Percentiles rank a stretch among this genome's conserved stretches.
These are phyloP conservation scores for Trypanosoma scelopori DNA, from an alignment of 208 protist species.

Conservation along the genomic window DNA sequence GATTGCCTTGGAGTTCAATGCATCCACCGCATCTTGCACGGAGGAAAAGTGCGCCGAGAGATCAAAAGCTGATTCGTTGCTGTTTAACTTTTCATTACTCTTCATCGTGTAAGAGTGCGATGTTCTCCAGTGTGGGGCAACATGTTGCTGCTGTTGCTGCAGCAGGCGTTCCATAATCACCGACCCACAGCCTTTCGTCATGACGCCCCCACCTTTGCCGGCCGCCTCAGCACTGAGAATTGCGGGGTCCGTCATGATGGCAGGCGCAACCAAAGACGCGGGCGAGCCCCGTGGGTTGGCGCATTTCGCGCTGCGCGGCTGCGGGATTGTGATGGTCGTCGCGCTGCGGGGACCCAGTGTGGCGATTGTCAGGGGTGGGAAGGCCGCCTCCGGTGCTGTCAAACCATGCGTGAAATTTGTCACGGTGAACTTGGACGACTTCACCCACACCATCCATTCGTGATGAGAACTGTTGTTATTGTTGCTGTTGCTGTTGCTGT, in stretches of 20 bases:
- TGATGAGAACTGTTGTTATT: slow-evolving; percentile 5
- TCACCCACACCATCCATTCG: slow-evolving; percentile 72
- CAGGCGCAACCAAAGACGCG: slow-evolving; percentile 30
- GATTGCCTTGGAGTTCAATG: slow-evolving; percentile 61
- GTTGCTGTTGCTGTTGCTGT: slow-evolving; percentile 5
- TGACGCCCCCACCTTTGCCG: slow-evolving; percentile 7
- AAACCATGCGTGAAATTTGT: slow-evolving; percentile 38
- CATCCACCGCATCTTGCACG: slow-evolving; percentile 56
- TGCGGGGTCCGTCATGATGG: slow-evolving; percentile 63
- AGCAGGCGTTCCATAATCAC: slow-evolving; percentile 36
- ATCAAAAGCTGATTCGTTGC: slow-evolving; percentile 58
- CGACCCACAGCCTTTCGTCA: slow-evolving; percentile 20
- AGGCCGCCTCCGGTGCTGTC: slow-evolving; percentile 28
- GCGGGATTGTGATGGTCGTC: slow-evolving; percentile 73
- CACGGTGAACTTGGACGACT: slow-evolving; percentile 59
- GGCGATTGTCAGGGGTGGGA: slow-evolving; percentile 36
- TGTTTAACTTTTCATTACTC: slow-evolving; percentile 69
- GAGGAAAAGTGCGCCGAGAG: slow-evolving; percentile 59
- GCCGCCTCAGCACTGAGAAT: slow-evolving; percentile 77
- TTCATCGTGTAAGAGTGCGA: slow-evolving; percentile 65
- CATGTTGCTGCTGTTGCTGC: slow-evolving; percentile 46
- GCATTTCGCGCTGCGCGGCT: slow-evolving; percentile 79
- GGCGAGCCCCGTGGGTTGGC: slow-evolving; percentile 57
- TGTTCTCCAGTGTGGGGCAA: slow-evolving; percentile 45
- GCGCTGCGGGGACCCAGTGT: slow-evolving; percentile 38